Evolutionary conservation across 495 filamentous ascomycete species (phyloP).

Genomic region (Venustampulla echinocandica): DNA sequence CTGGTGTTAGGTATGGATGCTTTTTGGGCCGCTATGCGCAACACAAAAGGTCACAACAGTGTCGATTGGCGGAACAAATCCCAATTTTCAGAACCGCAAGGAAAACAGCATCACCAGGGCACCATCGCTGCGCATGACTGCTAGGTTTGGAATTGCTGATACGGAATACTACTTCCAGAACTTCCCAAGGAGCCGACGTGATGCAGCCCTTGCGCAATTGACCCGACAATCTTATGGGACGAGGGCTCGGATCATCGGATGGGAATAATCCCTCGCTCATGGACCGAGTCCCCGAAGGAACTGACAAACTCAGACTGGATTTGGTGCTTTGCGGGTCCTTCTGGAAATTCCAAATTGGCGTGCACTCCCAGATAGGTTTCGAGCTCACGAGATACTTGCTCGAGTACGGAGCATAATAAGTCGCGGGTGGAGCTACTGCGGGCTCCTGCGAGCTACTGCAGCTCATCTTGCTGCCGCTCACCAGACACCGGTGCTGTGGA

Average conservation of each 20-base stretch:
- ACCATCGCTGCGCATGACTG: conserved; percentile 13
- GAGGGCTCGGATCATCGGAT: no score
- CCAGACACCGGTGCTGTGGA: conserved; percentile 15
- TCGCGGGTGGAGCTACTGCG: no score
- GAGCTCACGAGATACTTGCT: conserved; percentile 7
- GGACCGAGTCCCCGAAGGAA: no score
- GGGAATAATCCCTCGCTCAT: no score
- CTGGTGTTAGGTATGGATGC: conserved; percentile 12
- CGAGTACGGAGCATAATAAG: no score
- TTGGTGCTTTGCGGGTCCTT: conserved; percentile 7
- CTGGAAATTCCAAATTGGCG: conserved; percentile 17
- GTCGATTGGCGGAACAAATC: conserved; percentile 15
- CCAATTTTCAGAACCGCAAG: no score
- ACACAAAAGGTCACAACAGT: not conserved
- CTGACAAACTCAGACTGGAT: no score
- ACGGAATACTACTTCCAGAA: no score
- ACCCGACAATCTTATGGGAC: not conserved
- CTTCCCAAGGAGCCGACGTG: not conserved
- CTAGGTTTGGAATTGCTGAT: no score
- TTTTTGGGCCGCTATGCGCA: conserved; percentile 20
- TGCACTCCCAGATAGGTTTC: conserved; percentile 7
- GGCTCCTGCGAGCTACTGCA: conserved; percentile 17
- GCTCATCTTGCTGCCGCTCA: conserved; percentile 24
- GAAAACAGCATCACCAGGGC: conserved; percentile 6
- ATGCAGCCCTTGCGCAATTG: conserved; percentile 12